Percentiles rank a stretch among this genome's conserved stretches.
Evolutionary conservation across 1,284 basidiomycete species (phyloP).

Genomic region (Neolentinus lepideus): DNA sequence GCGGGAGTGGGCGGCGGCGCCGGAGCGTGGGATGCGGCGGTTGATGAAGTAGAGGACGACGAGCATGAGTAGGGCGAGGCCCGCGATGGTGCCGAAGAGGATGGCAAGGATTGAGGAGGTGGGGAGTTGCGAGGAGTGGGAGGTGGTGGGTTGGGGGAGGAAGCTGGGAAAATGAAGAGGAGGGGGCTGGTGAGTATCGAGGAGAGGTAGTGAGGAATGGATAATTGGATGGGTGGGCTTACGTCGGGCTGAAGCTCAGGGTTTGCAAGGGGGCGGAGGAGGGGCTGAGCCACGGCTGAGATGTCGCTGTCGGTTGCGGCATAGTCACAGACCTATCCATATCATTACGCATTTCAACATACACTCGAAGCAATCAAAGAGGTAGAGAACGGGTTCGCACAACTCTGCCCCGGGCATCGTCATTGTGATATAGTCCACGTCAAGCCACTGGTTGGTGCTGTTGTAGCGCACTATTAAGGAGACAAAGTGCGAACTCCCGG

Average conservation of each 20-base stretch:
- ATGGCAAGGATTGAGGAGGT: neutral
- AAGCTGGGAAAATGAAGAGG: neutral
- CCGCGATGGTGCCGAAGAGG: neutral
- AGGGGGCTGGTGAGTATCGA: neutral
- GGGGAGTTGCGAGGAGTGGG: neutral
- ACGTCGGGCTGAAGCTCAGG: constrained; percentile 9
- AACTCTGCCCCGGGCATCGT: constrained; percentile 3
- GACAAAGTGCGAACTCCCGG: constrained; percentile 13
- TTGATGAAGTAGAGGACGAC: neutral
- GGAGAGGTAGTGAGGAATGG: neutral
- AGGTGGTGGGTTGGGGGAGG: neutral
- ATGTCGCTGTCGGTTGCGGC: too few relatives aligned
- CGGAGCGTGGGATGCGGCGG: neutral
- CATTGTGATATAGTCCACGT: constrained; percentile 22
- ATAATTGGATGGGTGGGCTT: neutral
- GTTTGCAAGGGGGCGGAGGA: constrained; percentile 11
- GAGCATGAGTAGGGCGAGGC: neutral
- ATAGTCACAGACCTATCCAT: too few relatives aligned
- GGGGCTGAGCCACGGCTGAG: too few relatives aligned
- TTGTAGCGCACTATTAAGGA: constrained; percentile 12
- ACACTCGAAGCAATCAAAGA: too few relatives aligned
- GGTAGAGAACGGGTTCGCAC: too few relatives aligned
- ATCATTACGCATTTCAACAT: too few relatives aligned
- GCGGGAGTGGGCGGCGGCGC: too few relatives aligned
- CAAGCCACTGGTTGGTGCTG: constrained; percentile 17